Evolutionary conservation across 148 eudicot species (phyloP).

Genomic region (Polygonum maritimum): DNA sequence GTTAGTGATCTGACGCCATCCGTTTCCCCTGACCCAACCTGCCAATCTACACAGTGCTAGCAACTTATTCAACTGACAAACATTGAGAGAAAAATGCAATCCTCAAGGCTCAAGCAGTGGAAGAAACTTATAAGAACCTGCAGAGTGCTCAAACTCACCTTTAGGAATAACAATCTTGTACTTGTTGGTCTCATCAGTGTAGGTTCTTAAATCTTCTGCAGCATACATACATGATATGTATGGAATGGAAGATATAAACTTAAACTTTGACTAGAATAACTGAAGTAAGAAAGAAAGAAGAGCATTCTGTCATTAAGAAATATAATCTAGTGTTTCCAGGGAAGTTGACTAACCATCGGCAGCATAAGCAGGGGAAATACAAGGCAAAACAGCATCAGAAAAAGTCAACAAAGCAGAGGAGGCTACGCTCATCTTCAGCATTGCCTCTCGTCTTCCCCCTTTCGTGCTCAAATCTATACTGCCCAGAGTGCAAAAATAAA

Average conservation of each 20-base stretch:
- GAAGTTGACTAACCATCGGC: background rate
- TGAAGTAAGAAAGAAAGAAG: slow-evolving; percentile 17
- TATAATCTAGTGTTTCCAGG: background rate
- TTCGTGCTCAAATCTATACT: background rate
- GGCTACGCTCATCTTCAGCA: slow-evolving; percentile 21
- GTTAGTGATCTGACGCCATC: slow-evolving; percentile 62
- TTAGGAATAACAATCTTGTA: slow-evolving; percentile 65
- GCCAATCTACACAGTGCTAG: slow-evolving; percentile 55
- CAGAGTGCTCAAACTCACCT: slow-evolving; percentile 28
- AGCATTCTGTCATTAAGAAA: background rate
- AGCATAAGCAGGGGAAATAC: slow-evolving; percentile 11
- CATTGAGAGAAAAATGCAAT: no score
- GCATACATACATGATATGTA: background rate
- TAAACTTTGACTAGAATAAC: background rate
- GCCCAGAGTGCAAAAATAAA: background rate
- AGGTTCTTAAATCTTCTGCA: slow-evolving; percentile 46
- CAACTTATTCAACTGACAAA: background rate
- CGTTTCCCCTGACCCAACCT: slow-evolving; percentile 59
- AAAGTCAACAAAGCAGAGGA: slow-evolving; percentile 5
- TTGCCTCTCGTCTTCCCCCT: slow-evolving; percentile 23
- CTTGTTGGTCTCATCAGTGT: slow-evolving; percentile 70
- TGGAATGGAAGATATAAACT: background rate
- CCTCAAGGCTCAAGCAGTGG: no score
- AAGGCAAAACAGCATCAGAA: slow-evolving; percentile 13
- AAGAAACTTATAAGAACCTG: background rate